phyloP scores from a whole-genome alignment of 371 early-diverging fungal species.

The Umbelopsis sp. region DNA sequence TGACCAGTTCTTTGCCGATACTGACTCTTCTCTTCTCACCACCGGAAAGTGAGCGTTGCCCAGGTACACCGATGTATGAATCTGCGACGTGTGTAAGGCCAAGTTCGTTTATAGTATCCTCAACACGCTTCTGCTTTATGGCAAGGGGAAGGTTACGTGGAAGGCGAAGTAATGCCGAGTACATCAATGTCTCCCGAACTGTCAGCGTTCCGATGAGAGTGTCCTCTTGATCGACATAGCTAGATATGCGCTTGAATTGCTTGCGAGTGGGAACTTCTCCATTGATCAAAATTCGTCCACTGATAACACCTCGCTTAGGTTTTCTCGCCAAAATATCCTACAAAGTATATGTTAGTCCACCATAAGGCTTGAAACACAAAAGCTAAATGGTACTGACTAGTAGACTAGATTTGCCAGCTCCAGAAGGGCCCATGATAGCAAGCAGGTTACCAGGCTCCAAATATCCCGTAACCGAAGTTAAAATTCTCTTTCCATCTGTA shows the following conservation, averaged over 20 bases:
- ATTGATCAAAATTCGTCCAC: conserved; percentile 91
- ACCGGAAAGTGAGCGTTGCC: conserved; percentile 84
- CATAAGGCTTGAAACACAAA: conserved; percentile 60
- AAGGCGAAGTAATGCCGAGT: conserved; percentile 81
- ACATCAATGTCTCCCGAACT: conserved; percentile 88
- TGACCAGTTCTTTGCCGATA: conserved; percentile 89
- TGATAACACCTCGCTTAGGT: conserved; percentile 76
- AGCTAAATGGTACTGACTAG: conserved; percentile 30
- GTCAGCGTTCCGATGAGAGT: conserved; percentile 85
- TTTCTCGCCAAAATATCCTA: conserved; percentile 92
- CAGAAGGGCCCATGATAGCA: conserved; percentile 73
- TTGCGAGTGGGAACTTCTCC: conserved; percentile 60
- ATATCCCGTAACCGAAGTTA: conserved; percentile 54
- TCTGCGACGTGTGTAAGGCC: conserved; percentile 72
- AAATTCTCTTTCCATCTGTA: conserved; percentile 36
- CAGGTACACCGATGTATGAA: conserved; percentile 64
- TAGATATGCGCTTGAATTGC: conserved; percentile 67
- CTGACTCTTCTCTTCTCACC: conserved; percentile 95
- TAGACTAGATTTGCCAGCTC: conserved; percentile 38
- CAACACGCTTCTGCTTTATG: conserved; percentile 60
- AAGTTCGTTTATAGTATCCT: conserved; percentile 71
- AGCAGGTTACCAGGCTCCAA: conserved; percentile 64
- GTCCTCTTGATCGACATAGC: conserved; percentile 96
- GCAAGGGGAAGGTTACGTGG: conserved; percentile 61
- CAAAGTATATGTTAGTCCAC: conserved; percentile 36